These are phyloP conservation scores for Calycina herbarum DNA, from an alignment of 2,329 filamentous ascomycete genomes.

Conservation along the genomic window DNA sequence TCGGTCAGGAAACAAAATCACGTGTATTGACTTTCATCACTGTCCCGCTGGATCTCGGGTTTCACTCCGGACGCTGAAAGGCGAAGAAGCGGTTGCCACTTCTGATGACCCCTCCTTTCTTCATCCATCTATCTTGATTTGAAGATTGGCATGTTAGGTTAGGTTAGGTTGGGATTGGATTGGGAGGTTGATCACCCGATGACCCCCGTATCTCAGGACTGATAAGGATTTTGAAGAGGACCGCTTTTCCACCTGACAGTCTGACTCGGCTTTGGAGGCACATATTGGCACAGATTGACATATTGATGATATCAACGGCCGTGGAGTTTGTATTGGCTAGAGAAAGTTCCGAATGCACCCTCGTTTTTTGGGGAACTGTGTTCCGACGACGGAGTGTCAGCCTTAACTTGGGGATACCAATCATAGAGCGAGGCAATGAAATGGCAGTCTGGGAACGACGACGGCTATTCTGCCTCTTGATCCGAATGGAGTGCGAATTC, in stretches of 20 bases:
- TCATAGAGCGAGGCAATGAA: neutral
- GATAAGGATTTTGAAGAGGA: neutral
- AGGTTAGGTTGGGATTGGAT: neutral
- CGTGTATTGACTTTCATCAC: neutral
- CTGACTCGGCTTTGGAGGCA: neutral
- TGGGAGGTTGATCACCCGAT: neutral
- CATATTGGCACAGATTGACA: no score
- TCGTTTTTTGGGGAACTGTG: neutral
- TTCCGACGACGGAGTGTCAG: constrained; percentile 1
- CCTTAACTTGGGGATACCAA: neutral
- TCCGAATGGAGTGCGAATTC: neutral
- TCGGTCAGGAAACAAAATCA: neutral
- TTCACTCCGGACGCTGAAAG: neutral
- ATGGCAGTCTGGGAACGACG: neutral
- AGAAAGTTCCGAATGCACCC: neutral
- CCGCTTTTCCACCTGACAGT: constrained; percentile 3
- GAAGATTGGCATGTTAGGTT: neutral
- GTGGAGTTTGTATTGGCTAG: neutral
- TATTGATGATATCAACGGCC: neutral
- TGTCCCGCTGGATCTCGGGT: neutral
- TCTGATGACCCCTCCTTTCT: neutral
- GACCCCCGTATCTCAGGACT: neutral
- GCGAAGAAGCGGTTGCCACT: neutral
- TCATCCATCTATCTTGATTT: neutral
- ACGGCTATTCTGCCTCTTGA: neutral